Percentiles rank a stretch among this genome's conserved stretches.
Evolutionary conservation across 2,329 filamentous ascomycete species (phyloP).

Genomic region (Ascochyta lentis): DNA sequence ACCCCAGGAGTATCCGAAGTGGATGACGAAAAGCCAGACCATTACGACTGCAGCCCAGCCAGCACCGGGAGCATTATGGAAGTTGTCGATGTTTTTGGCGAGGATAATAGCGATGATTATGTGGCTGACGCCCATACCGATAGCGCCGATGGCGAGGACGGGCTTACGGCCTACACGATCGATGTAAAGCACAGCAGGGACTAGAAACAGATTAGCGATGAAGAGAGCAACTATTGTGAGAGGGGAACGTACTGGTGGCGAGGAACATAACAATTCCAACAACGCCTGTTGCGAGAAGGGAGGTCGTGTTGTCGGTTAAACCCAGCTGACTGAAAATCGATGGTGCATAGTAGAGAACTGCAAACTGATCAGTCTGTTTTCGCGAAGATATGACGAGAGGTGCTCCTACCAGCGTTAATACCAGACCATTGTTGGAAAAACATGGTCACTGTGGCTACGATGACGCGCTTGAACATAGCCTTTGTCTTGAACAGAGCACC

Average conservation of each 20-base stretch:
- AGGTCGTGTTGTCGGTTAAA: slow-evolving; percentile 55
- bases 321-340: slow-evolving; percentile 59
- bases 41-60: slow-evolving; percentile 74
- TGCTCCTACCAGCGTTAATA: slow-evolving; percentile 47
- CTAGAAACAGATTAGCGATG: slow-evolving; percentile 21
- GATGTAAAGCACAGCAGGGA: slow-evolving; percentile 70
- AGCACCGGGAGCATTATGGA: slow-evolving; percentile 62
- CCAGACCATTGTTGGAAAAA: slow-evolving; percentile 61
- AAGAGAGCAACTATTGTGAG: background rate
- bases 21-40: slow-evolving; percentile 77
- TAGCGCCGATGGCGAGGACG: slow-evolving; percentile 66
- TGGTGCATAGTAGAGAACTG: slow-evolving; percentile 57
- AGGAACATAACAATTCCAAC: slow-evolving; percentile 75
- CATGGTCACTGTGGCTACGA: slow-evolving; percentile 63
- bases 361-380: background rate
- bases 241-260: slow-evolving; percentile 51
- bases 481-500: slow-evolving; percentile 68
- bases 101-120: slow-evolving; percentile 75
- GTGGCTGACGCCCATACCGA: slow-evolving; percentile 74
- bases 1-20: slow-evolving; percentile 79
- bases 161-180: slow-evolving; percentile 70
- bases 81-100: slow-evolving; percentile 66
- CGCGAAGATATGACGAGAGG: background rate
- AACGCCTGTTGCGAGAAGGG: slow-evolving; percentile 72
- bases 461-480: slow-evolving; percentile 71